phyloP scores from a whole-genome alignment of 2,329 filamentous ascomycete genomes.

The Pseudocercospora macadamiae region DNA sequence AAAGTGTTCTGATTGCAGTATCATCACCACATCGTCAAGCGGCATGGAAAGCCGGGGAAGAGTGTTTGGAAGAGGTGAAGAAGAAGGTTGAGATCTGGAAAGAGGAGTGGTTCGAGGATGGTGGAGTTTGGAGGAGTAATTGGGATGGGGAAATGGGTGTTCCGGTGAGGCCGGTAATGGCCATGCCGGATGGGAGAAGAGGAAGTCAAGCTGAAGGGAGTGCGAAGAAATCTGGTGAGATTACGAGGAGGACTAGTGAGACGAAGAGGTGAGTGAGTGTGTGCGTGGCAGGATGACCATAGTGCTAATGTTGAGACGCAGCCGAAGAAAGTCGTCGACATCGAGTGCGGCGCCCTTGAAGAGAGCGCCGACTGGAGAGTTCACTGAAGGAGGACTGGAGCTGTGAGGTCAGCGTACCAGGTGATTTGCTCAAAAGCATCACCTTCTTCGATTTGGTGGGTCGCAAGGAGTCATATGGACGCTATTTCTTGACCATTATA shows the following conservation, averaged over 20 bases:
- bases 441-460: no score
- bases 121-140: constrained; percentile 84
- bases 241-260: constrained; percentile 2
- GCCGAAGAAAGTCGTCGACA: background rate
- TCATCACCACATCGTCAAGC: constrained; percentile 80
- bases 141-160: constrained; percentile 68
- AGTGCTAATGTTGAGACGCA: background rate
- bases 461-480: no score
- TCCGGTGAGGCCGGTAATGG: constrained; percentile 26
- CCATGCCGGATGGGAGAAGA: background rate
- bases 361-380: constrained; percentile 8
- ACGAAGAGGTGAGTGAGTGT: background rate
- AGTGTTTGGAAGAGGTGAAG: constrained; percentile 86
- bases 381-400: constrained; percentile 15
- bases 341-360: background rate
- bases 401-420: background rate
- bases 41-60: constrained; percentile 86
- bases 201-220: constrained; percentile 1
- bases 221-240: constrained; percentile 34
- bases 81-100: constrained; percentile 93
- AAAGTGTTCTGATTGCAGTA: constrained; percentile 88
- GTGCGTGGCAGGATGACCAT: background rate
- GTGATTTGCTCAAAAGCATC: background rate
- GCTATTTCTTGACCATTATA: no score
- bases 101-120: constrained; percentile 82